These are phyloP conservation scores for Leishmania lainsoni DNA, from an alignment of 208 protist genomes.

Conservation along the genomic window DNA sequence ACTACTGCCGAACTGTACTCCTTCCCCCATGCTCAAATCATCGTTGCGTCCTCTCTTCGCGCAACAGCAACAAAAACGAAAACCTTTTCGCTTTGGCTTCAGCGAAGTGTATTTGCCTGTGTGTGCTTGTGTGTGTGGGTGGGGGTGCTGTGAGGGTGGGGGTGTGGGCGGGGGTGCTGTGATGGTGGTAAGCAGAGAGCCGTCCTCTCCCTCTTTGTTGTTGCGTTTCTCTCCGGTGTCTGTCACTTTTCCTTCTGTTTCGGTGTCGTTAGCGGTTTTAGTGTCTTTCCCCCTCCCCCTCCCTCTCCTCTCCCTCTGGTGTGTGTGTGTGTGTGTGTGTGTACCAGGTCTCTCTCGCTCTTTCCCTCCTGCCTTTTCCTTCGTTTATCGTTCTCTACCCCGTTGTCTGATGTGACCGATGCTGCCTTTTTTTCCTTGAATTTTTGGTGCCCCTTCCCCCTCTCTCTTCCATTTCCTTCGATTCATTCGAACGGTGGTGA, in stretches of 20 bases:
- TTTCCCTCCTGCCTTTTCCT: conserved; percentile 1
- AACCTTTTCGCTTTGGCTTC: not conserved
- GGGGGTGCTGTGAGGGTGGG: not conserved
- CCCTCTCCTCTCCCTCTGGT: not conserved
- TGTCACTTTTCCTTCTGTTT: not conserved
- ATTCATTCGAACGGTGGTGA: not conserved
- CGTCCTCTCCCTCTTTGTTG: too few relatives aligned
- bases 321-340: not conserved
- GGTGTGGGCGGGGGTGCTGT: not conserved
- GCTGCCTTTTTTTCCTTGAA: not conserved
- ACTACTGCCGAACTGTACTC: not conserved
- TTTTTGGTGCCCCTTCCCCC: not conserved
- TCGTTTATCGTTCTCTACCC: conserved; percentile 1
- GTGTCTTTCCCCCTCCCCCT: not conserved
- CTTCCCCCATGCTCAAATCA: not conserved
- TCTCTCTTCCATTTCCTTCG: not conserved
- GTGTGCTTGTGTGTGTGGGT: not conserved
- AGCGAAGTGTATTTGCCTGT: too few relatives aligned
- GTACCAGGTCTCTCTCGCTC: not conserved
- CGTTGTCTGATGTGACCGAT: not conserved
- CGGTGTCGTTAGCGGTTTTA: not conserved
- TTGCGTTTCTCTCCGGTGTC: too few relatives aligned
- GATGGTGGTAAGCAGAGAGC: not conserved
- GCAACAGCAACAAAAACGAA: not conserved
- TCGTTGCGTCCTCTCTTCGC: not conserved